Evolutionary conservation across 495 filamentous ascomycete genomes (phyloP).

Genomic region (Aspergillus diversus): DNA sequence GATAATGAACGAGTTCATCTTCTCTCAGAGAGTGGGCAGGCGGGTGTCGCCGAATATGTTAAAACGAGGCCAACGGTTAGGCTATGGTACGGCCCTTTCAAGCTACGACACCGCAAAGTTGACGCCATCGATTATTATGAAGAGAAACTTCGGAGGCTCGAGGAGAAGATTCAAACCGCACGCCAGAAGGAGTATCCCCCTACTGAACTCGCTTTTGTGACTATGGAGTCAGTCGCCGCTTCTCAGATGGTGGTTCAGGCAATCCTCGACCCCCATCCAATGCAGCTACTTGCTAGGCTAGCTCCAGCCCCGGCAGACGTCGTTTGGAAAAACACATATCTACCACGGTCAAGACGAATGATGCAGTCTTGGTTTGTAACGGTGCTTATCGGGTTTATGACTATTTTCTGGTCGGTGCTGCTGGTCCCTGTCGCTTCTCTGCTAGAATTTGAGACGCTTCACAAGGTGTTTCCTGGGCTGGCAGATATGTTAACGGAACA

Average conservation of each 20-base stretch:
- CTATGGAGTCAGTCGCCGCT: slow-evolving; percentile 93
- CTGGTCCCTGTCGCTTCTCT: slow-evolving; percentile 79
- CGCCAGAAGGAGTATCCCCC: slow-evolving; percentile 78
- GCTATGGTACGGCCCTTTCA: slow-evolving; percentile 80
- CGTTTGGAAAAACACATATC: slow-evolving; percentile 90
- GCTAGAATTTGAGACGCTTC: slow-evolving; percentile 76
- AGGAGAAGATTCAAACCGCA: slow-evolving; percentile 72
- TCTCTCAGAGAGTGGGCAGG: slow-evolving; percentile 47
- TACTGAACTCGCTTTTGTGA: slow-evolving; percentile 88
- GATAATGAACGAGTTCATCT: slow-evolving; percentile 57
- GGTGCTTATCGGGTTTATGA: slow-evolving; percentile 75
- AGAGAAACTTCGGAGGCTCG: slow-evolving; percentile 78
- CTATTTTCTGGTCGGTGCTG: slow-evolving; percentile 86
- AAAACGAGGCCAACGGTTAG: slow-evolving; percentile 67
- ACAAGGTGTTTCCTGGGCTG: slow-evolving; percentile 70
- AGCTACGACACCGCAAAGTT: slow-evolving; percentile 69
- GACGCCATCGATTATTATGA: slow-evolving; percentile 95
- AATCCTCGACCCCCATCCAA: slow-evolving; percentile 83
- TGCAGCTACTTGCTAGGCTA: slow-evolving; percentile 79
- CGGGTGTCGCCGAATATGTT: slow-evolving; percentile 42
- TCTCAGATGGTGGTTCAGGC: slow-evolving; percentile 95
- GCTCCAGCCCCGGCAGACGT: slow-evolving; percentile 89
- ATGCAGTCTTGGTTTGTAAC: slow-evolving; percentile 81
- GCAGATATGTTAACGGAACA: slow-evolving; percentile 67
- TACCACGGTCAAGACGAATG: slow-evolving; percentile 74